Evolutionary conservation across 768 basidiomycete genomes (phyloP), one percentile per base, ranked within the genome.

Genomic region (Macrocybe gigantea): DNA sequence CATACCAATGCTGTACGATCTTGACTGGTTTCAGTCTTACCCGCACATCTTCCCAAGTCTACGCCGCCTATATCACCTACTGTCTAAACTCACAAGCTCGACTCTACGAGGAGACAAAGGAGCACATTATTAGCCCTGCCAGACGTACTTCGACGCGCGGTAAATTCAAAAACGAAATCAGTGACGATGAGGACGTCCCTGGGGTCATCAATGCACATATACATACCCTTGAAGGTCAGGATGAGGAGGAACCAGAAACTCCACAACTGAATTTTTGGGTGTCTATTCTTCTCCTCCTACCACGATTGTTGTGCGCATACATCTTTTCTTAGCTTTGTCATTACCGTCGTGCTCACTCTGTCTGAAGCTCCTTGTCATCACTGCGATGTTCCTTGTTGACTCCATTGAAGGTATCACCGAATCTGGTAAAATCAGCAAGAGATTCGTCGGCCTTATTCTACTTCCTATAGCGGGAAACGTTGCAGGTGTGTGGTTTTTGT

Each of bases 401-500:
- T 89, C 89, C 3, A 94, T 96, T 54, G 68, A 78, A 51, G 89
- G 89, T 9, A 59, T 97, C 34, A 85, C 88, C 0, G 57, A 55
- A 0, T 57, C 57, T 0, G 80, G 82, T 22, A 12, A 22, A 5
- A 85, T 98, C 47, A 78, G 70, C 49, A 77, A 80, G 51, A 88
- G 88, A 61, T 98, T 93, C 59, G 84, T 96, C 51, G 93, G 89
- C 10, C 65, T 96, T 13, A 77, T 78, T 38, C 71, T 98, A 10
- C 75, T 98, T 6, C 95, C 95, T 5, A 92, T 96, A 33, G 93
- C 93, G 10, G 90, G 90, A 15, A 93, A 92, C 60, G 87, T 90
- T 6, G 91, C 88, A 47, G 80, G 80, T 79, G 47, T 31, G 69
- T 59, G 40, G 37, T 42, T 1, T 47, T 6, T 29, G 8, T 22